Evolutionary conservation across 2,329 filamentous ascomycete species (phyloP).

Genomic region (Colletotrichum trifolii): DNA sequence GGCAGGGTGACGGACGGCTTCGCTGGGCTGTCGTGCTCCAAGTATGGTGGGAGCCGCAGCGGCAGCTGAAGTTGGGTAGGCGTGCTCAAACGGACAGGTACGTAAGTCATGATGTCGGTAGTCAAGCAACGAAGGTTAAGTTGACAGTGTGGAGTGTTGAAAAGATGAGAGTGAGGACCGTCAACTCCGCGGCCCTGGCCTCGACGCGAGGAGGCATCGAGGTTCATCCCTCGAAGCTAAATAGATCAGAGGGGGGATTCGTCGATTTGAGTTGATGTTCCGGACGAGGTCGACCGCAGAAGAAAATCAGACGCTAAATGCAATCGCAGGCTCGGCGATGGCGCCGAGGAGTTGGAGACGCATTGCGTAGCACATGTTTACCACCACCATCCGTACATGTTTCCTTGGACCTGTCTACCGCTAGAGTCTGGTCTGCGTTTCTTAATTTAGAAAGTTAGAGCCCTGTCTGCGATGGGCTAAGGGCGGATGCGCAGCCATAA

Average conservation of each 20-base stretch:
- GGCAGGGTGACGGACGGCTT: too few relatives aligned
- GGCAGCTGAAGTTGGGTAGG: constrained; percentile 22
- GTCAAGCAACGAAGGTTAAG: background rate
- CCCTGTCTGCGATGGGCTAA: background rate
- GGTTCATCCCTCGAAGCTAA: constrained; percentile 2
- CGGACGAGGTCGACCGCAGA: background rate
- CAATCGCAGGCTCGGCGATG: constrained; percentile 12
- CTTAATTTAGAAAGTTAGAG: constrained; percentile 24
- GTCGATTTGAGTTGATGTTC: background rate
- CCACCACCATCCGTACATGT: background rate
- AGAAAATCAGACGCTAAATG: background rate
- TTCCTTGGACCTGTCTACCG: background rate
- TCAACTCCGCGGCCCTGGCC: background rate
- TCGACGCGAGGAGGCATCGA: background rate
- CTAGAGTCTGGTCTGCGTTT: background rate
- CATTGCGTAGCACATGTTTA: background rate
- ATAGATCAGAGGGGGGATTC: background rate
- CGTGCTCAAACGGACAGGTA: constrained; percentile 21
- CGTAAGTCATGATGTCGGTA: constrained; percentile 25
- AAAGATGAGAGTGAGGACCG: background rate
- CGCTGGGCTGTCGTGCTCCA: background rate
- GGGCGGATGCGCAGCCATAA: constrained; percentile 9
- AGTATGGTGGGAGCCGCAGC: constrained; percentile 14
- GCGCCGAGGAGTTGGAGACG: constrained; percentile 8
- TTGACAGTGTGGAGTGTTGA: constrained; percentile 5